Percentiles rank a stretch among this genome's conserved stretches.
Conservation (phyloP, 495 filamentous ascomycete genomes). For the Tuber melanosporum region DNA sequence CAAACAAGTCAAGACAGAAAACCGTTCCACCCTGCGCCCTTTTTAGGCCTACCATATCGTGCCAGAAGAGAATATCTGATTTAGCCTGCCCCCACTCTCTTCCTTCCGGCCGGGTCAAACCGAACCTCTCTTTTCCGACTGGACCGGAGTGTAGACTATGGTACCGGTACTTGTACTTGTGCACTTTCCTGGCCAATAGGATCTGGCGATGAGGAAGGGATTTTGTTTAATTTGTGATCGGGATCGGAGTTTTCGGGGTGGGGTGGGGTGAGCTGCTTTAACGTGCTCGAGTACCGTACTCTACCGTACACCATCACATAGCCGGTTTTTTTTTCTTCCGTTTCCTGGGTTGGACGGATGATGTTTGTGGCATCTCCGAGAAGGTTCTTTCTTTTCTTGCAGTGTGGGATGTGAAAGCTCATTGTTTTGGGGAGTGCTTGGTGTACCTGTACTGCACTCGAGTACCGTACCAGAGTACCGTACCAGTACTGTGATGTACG, state of each 20-base stretch:
- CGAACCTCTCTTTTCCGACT: not conserved
- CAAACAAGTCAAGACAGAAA: not conserved
- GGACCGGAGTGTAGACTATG: not conserved
- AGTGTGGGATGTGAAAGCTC: not conserved
- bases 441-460: not conserved
- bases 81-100: not conserved
- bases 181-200: not conserved
- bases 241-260: not conserved
- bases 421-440: not conserved
- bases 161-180: not conserved
- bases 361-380: not conserved
- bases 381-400: not conserved
- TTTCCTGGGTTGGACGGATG: not conserved
- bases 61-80: not conserved
- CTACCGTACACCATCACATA: not conserved
- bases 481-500: too few relatives aligned
- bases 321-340: not conserved
- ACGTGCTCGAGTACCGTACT: not conserved
- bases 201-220: not conserved
- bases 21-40: not conserved
- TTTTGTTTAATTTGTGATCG: conserved; percentile 1
- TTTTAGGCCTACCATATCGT: not conserved
- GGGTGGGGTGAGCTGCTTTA: not conserved
- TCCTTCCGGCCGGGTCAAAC: not conserved
- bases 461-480: not conserved